Percentiles rank a stretch among this genome's conserved stretches.
Conservation (phyloP, 768 basidiomycete genomes). For the Hygrophoropsis aurantiaca region DNA sequence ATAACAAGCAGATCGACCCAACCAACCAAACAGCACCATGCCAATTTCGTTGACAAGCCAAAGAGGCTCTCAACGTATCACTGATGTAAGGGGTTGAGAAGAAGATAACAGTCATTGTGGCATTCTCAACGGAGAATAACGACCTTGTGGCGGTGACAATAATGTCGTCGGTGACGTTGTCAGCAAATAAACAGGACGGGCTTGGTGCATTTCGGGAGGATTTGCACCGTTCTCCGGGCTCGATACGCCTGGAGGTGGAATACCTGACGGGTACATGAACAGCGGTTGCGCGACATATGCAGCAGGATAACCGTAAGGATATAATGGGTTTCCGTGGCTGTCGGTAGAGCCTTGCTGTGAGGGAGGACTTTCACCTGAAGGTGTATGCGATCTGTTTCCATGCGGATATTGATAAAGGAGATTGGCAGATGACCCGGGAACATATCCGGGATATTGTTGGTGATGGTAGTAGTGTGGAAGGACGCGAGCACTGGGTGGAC, state of each 20-base stretch:
- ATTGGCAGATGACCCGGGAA: constrained; percentile 28
- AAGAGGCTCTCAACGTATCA: too few species aligned
- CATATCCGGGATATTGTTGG: constrained; percentile 8
- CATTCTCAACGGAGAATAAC: neutral
- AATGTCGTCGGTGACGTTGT: neutral
- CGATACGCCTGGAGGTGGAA: constrained; percentile 8
- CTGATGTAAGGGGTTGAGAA: too few species aligned
- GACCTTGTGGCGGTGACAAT: neutral
- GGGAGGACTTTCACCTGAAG: constrained; percentile 3
- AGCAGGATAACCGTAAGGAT: constrained; percentile 23
- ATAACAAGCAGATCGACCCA: too few species aligned
- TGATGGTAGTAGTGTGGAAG: constrained; percentile 5
- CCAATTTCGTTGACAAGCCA: too few species aligned
- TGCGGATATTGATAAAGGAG: constrained; percentile 18
- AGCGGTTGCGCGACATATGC: constrained; percentile 9
- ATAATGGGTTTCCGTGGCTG: constrained; percentile 5
- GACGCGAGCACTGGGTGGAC: neutral
- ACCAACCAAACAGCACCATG: too few species aligned
- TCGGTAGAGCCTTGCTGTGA: neutral
- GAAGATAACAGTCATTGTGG: too few species aligned
- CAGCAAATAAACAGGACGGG: neutral
- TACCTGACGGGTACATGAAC: constrained; percentile 16
- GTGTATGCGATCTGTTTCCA: constrained; percentile 12
- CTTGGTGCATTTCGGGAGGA: neutral
- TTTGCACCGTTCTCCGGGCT: neutral